phyloP scores from a whole-genome alignment of 805 yeast genomes.

The Lachancea sp. region DNA sequence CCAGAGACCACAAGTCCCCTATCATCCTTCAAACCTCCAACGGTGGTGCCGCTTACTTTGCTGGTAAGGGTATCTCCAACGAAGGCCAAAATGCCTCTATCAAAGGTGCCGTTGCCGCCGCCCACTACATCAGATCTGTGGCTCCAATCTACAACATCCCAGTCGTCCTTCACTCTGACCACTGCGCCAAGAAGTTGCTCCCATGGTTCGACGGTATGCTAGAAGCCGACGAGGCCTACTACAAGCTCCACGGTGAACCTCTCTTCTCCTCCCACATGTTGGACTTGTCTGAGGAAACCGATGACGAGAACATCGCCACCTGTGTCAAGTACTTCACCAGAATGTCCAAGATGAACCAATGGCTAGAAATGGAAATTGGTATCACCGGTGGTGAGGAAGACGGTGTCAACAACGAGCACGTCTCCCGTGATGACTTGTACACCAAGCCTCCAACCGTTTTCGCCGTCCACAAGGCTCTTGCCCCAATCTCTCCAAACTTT shows the following conservation, averaged over 20 bases:
- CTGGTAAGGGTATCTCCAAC: slow-evolving; percentile 98
- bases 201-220: slow-evolving; percentile 99
- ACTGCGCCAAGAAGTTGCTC: slow-evolving; percentile 95
- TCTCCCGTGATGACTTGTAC: slow-evolving; percentile 79
- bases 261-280: slow-evolving; percentile 98
- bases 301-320: slow-evolving; percentile 89
- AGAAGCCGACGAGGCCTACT: slow-evolving; percentile 92
- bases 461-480: slow-evolving; percentile 82
- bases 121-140: slow-evolving; percentile 92
- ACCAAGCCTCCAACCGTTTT: slow-evolving; percentile 93
- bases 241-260: slow-evolving; percentile 81
- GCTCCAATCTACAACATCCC: slow-evolving; percentile 97
- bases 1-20: slow-evolving; percentile 91
- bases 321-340: slow-evolving; percentile 93
- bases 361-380: slow-evolving; percentile 99
- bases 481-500: slow-evolving; percentile 93
- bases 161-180: slow-evolving; percentile 95
- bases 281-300: slow-evolving; percentile 94
- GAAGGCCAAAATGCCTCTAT: slow-evolving; percentile 89
- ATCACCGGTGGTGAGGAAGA: slow-evolving; percentile 99
- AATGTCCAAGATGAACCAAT: slow-evolving; percentile 90
- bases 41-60: slow-evolving; percentile 99
- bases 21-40: slow-evolving; percentile 94
- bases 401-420: slow-evolving; percentile 98
- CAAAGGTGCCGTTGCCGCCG: slow-evolving; percentile 94